These are phyloP conservation scores for Naganishia sp. DNA, from an alignment of 1,284 basidiomycete species.

Conservation along the genomic window DNA sequence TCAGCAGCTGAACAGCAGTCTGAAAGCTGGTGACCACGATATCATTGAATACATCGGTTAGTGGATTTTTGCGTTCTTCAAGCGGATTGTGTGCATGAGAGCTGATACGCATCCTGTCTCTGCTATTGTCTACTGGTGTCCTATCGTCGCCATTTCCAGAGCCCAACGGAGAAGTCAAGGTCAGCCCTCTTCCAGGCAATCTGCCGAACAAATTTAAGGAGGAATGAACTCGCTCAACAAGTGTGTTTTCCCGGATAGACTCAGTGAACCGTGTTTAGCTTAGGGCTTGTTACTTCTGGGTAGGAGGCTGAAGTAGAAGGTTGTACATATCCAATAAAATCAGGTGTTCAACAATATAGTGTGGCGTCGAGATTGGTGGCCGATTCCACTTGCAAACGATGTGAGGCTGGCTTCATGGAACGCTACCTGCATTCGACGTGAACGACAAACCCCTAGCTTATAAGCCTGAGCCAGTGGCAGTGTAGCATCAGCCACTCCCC, in stretches of 20 bases:
- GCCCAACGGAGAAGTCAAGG: conserved; percentile 24
- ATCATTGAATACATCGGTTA: conserved; percentile 32
- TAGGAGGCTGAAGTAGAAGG: neutral
- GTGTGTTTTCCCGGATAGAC: neutral
- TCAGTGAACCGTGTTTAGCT: neutral
- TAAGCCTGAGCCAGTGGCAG: too few relatives aligned
- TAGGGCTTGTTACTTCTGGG: too few relatives aligned
- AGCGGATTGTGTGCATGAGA: neutral
- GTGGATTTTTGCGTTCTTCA: neutral
- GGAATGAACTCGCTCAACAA: neutral
- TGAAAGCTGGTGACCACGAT: conserved; percentile 20
- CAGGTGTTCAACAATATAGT: too few relatives aligned
- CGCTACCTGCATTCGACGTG: too few relatives aligned
- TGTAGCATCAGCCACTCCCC: too few relatives aligned
- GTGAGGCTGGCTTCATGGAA: too few relatives aligned
- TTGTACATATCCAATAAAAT: neutral
- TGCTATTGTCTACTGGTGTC: neutral
- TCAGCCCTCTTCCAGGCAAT: conserved; percentile 25
- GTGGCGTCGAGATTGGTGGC: too few relatives aligned
- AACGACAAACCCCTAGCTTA: too few relatives aligned
- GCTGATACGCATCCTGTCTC: neutral
- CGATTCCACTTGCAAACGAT: too few relatives aligned
- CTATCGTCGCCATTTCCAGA: neutral
- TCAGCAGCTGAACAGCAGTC: conserved; percentile 1
- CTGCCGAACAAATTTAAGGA: conserved; percentile 13